phyloP scores from a whole-genome alignment of 495 filamentous ascomycete species.

The Oidiodendron maius region DNA sequence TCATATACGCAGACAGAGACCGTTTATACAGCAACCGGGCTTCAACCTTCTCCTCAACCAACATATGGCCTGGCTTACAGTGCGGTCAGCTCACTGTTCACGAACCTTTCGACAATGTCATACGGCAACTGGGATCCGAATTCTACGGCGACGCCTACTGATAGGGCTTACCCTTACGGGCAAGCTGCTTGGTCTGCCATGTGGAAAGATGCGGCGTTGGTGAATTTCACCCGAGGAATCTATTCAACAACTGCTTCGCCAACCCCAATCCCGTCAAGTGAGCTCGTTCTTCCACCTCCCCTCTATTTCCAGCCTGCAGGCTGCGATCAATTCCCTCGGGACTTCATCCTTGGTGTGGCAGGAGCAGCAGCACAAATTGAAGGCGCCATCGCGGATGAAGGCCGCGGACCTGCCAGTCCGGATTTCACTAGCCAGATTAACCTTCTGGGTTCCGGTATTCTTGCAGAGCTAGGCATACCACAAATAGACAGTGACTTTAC shows the following conservation, averaged over 20 bases:
- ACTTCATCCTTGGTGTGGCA: constrained; percentile 25
- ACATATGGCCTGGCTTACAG: not conserved
- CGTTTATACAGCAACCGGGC: not conserved
- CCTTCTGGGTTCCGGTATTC: constrained; percentile 15
- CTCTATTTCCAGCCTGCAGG: constrained; percentile 6
- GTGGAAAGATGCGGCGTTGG: constrained; percentile 1
- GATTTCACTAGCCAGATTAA: too few species aligned
- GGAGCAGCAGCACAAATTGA: constrained; percentile 24
- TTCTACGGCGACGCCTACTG: constrained; percentile 6
- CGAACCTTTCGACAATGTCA: constrained; percentile 8
- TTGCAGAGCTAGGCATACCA: not conserved
- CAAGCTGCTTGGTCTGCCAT: constrained; percentile 9
- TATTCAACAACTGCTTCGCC: constrained; percentile 12
- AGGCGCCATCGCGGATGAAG: constrained; percentile 22
- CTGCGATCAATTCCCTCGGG: constrained; percentile 8
- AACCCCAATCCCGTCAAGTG: constrained; percentile 8
- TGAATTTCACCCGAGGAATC: constrained; percentile 7
- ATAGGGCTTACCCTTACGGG: constrained; percentile 11
- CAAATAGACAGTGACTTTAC: constrained; percentile 30
- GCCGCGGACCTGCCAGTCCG: constrained; percentile 21
- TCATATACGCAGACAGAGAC: not conserved
- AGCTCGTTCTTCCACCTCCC: constrained; percentile 11
- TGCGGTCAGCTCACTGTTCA: not conserved
- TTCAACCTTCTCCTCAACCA: not conserved
- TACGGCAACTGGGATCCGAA: constrained; percentile 15